Evolutionary conservation across 2,329 filamentous ascomycete species (phyloP), one percentile per base, ranked within the genome.

Genomic region (Clonostachys solani): DNA sequence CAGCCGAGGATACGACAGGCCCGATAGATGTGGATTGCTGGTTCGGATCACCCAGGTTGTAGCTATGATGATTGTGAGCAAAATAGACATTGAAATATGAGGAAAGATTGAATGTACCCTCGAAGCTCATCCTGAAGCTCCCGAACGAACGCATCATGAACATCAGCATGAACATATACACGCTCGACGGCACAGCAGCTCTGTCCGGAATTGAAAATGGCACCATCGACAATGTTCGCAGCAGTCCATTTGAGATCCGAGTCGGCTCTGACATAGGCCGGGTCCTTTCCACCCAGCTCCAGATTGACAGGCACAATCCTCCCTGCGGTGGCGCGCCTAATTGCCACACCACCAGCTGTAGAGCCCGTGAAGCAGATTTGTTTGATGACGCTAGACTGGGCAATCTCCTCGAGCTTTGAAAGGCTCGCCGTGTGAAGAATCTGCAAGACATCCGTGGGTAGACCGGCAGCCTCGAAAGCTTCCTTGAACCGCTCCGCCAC

Each of bases 201-300:
- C 74, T 97, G 92, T n/a, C 92, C 92, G 44, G 92, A 96, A 72
- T 97, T 97, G 77, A 97, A 97, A 48, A 97, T 76, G n/a, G 91
- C 86, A 17, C 92, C 92, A 57, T 97, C 92, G 13, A 97, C 90
- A 58, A 97, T 94, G 68, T 96, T 90, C 56, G 88, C 91, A 0
- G 92, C 92, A 1, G 87, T 92, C 92, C 92, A 96, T 42, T 83
- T 82, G 43, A 95, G 68, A 62, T 97, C 91, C 2, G 96, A 90
- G 59, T 97, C 92, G 6, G 74, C 74, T 50, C 92, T 78, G 47
- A 97, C 77, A 60, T 96, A 97, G 23, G 92, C 92, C 5, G 92
- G 89, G 63, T 97, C 92, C 63, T 97, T 97, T 53, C 92, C 92
- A 54, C 92, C 92, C 23, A 97, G 83, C 68, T 97, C 92, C 35